Percentiles rank a stretch among this genome's conserved stretches.
These are phyloP conservation scores for Malus orientalis DNA, from an alignment of 306 rosid species.

Conservation along the genomic window DNA sequence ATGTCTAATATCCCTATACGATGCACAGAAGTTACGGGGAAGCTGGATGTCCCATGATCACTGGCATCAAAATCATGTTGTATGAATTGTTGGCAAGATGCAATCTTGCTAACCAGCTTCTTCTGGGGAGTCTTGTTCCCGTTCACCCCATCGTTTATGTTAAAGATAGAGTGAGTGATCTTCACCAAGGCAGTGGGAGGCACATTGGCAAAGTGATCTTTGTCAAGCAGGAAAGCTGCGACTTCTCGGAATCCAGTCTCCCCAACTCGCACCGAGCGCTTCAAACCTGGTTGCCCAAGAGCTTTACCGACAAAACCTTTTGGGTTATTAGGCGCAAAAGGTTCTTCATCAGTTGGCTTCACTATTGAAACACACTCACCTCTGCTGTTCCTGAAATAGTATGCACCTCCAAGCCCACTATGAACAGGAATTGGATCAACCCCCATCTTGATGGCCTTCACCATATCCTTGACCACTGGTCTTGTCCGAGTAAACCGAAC, in stretches of 20 bases:
- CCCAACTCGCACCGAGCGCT: slow-evolving; percentile 89
- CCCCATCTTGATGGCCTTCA: slow-evolving; percentile 70
- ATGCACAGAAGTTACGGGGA: slow-evolving; percentile 88
- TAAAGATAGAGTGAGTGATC: slow-evolving; percentile 91
- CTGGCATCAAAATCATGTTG: slow-evolving; percentile 97
- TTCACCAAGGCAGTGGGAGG: slow-evolving; percentile 93
- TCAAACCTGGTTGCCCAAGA: slow-evolving; percentile 92
- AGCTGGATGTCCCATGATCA: slow-evolving; percentile 96
- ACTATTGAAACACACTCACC: slow-evolving; percentile 89
- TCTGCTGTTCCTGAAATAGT: slow-evolving; percentile 60
- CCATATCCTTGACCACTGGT: slow-evolving; percentile 51
- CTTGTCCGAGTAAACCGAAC: slow-evolving; percentile 36
- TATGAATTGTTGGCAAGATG: slow-evolving; percentile 84
- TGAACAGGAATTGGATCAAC: slow-evolving; percentile 77
- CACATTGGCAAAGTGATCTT: slow-evolving; percentile 81
- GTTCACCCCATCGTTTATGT: slow-evolving; percentile 82
- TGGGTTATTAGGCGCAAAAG: slow-evolving; percentile 96
- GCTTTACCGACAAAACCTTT: slow-evolving; percentile 95
- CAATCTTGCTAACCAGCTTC: slow-evolving; percentile 84
- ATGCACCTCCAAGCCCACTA: slow-evolving; percentile 97
- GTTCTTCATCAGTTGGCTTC: slow-evolving; percentile 97
- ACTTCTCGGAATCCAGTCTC: slow-evolving; percentile 97
- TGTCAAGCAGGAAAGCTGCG: slow-evolving; percentile 86
- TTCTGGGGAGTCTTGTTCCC: slow-evolving; percentile 56
- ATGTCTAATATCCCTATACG: slow-evolving; percentile 90